phyloP scores from a whole-genome alignment of 208 protist genomes.

The Willaertia magna region DNA sequence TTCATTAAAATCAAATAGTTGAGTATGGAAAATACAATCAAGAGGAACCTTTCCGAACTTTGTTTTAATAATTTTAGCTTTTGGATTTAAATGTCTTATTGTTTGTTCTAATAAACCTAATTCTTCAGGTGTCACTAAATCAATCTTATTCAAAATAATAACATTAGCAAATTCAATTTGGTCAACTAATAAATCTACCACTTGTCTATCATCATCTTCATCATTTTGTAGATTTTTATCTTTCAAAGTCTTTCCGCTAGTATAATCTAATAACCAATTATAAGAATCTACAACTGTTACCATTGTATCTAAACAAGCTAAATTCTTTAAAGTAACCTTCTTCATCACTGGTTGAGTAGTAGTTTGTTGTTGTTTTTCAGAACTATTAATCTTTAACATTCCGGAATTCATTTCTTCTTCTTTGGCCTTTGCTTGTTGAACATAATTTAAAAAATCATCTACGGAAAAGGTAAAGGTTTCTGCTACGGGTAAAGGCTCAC shows the following conservation, averaged over 20 bases:
- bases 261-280: slow-evolving; percentile 29
- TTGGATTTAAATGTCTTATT: slow-evolving; percentile 46
- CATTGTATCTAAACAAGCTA: slow-evolving; percentile 37
- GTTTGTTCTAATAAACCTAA: slow-evolving; percentile 23
- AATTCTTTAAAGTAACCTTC: not conserved
- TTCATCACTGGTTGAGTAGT: not conserved
- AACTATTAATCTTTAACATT: not conserved
- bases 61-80: slow-evolving; percentile 43
- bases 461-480: slow-evolving; percentile 17
- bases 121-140: slow-evolving; percentile 39
- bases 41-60: slow-evolving; percentile 28
- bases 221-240: slow-evolving; percentile 6
- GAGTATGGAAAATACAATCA: slow-evolving; percentile 39
- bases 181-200: slow-evolving; percentile 27
- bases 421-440: not conserved
- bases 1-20: slow-evolving; percentile 36
- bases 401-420: not conserved
- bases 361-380: not conserved
- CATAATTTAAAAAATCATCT: not conserved
- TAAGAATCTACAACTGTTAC: slow-evolving; percentile 50
- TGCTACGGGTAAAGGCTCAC: slow-evolving; percentile 48
- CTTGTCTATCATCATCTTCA: slow-evolving; percentile 14
- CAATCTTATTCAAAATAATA: slow-evolving; percentile 68
- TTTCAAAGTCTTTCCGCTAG: slow-evolving; percentile 17
- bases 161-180: slow-evolving; percentile 66